Evolutionary conservation across 192 early-diverging fungal species (phyloP), one percentile per base, ranked within the genome.

Genomic region (Geranomyces michiganensis): DNA sequence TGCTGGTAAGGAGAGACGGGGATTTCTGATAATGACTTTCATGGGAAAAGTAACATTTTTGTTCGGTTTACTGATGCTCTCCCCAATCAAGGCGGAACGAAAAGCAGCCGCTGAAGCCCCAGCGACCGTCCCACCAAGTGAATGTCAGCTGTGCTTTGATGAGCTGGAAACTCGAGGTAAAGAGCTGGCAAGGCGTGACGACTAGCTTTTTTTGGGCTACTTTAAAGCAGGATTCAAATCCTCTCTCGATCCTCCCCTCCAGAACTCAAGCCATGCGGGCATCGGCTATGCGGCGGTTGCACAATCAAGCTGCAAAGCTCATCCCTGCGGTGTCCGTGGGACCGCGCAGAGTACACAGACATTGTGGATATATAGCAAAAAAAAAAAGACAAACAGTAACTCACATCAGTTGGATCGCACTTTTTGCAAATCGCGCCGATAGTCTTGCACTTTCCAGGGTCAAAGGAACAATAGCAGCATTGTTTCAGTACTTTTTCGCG

Each of bases 121-220:
- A 4, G 15, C 19, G 29, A 17, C 7, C 58, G 58, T 7, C 15
- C 13, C 62, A 21, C 31, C 27, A 32, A 26, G 58, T 1, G 62
- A 64, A 46, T 64, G 62, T 22, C 62, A 64, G 21, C 62, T 64
- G 8, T 64, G 62, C 21, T 64, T 64, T 46, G 62, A 64, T 21
- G 44, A 19, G 15, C 17, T 64, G 62, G 62, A 64, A 45, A 45
- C 41, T 41, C 17, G 21, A 43, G 62, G 62, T 64, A 36, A n/a
- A n/a, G n/a, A n/a, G n/a, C n/a, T n/a, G n/a, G n/a, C n/a, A n/a
- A n/a, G n/a, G n/a, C n/a, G n/a, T n/a, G n/a, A n/a, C n/a, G n/a
- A n/a, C n/a, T n/a, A n/a, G n/a, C n/a, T n/a, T n/a, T n/a, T n/a
- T n/a, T n/a, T n/a, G n/a, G n/a, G n/a, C n/a, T n/a, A n/a, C n/a